Conservation (phyloP, 805 yeast species). For the Zygosaccharomyces siamensis region DNA sequence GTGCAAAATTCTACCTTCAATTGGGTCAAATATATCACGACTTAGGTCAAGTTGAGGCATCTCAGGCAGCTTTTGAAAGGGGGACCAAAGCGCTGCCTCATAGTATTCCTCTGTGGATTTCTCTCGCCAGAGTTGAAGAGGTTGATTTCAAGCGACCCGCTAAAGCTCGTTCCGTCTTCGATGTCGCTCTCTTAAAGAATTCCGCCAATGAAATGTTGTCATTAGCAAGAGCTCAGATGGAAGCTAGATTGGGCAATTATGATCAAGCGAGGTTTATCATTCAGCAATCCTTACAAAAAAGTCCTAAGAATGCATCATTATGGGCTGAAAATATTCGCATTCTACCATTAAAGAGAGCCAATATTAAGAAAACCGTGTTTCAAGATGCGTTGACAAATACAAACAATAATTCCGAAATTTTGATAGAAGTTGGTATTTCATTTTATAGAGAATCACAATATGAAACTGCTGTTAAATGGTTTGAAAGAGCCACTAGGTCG, state of each 20-base stretch:
- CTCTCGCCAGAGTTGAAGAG: constrained; percentile 47
- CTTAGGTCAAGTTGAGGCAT: constrained; percentile 33
- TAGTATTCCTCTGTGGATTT: constrained; percentile 49
- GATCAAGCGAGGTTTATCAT: constrained; percentile 51
- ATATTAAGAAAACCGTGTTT: constrained; percentile 53
- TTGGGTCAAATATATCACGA: constrained; percentile 50
- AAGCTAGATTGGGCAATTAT: constrained; percentile 44
- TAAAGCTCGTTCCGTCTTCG: constrained; percentile 68
- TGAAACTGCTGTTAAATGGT: constrained; percentile 65
- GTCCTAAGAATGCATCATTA: constrained; percentile 54
- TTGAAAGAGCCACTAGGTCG: constrained; percentile 58
- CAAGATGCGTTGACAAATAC: constrained; percentile 70
- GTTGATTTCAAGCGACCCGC: constrained; percentile 38
- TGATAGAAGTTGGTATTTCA: constrained; percentile 59
- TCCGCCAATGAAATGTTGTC: constrained; percentile 51
- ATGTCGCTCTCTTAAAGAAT: constrained; percentile 53
- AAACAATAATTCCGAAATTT: constrained; percentile 51
- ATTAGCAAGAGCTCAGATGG: constrained; percentile 55
- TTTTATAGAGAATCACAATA: constrained; percentile 64
- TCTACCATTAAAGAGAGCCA: constrained; percentile 35
- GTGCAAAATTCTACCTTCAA: constrained; percentile 55
- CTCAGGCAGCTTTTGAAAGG: constrained; percentile 43
- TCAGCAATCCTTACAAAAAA: constrained; percentile 51
- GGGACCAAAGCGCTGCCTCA: constrained; percentile 50
- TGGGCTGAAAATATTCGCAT: constrained; percentile 60